Percentiles rank a stretch among this genome's conserved stretches.
Conservation (phyloP, 768 basidiomycete genomes). For the Dacryopinax primogenitus region DNA sequence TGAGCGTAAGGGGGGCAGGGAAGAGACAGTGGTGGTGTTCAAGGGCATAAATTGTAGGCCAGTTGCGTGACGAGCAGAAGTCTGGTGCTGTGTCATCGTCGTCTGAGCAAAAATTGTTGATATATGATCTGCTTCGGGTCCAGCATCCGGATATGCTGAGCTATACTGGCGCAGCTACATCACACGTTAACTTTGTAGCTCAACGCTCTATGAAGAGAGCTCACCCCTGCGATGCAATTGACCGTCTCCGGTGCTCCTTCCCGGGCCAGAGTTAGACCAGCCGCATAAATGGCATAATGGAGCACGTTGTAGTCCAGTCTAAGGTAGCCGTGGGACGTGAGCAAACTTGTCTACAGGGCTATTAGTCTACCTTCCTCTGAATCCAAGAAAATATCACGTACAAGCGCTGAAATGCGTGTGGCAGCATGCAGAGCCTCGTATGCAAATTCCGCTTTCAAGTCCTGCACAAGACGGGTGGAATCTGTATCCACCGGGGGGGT, state of each 20-base stretch:
- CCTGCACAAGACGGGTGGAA: slow-evolving; percentile 35
- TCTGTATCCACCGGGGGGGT: slow-evolving; percentile 18
- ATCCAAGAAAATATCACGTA: slow-evolving; percentile 29
- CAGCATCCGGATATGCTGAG: slow-evolving; percentile 5
- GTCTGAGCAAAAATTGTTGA: not conserved
- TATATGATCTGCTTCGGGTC: not conserved
- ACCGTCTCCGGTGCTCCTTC: slow-evolving; percentile 70
- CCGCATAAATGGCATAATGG: slow-evolving; percentile 73
- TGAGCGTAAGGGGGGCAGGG: not conserved
- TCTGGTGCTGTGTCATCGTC: not conserved
- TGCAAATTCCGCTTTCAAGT: slow-evolving; percentile 51
- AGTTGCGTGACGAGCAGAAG: not conserved
- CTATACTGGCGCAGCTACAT: not conserved
- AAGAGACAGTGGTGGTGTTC: not conserved
- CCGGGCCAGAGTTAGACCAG: slow-evolving; percentile 67
- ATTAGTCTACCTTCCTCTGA: not conserved
- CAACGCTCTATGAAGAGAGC: not conserved
- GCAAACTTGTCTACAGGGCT: slow-evolving; percentile 51
- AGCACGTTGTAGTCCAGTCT: slow-evolving; percentile 79
- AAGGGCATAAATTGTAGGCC: not conserved
- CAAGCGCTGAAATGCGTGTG: slow-evolving; percentile 76
- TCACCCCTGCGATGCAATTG: slow-evolving; percentile 60
- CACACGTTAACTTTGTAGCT: not conserved
- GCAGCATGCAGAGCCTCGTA: slow-evolving; percentile 79
- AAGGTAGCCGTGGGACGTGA: slow-evolving; percentile 79